Percentiles rank a stretch among this genome's conserved stretches.
These are phyloP conservation scores for Crithidia brevicula DNA, from an alignment of 208 protist species.

Conservation along the genomic window DNA sequence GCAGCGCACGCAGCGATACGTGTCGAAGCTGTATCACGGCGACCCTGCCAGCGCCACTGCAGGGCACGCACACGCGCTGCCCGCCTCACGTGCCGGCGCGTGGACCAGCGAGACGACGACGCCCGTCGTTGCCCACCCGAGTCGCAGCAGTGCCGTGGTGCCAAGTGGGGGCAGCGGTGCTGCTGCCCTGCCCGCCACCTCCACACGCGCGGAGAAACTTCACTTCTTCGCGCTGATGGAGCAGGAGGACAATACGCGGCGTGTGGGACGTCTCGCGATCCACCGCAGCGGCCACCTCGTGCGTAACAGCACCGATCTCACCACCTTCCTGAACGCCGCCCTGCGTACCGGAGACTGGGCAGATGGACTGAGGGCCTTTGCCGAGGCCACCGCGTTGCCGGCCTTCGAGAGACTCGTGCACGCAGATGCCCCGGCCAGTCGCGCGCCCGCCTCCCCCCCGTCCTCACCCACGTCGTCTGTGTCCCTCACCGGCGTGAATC, in stretches of 20 bases:
- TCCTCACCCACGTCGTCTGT: constrained; percentile 2
- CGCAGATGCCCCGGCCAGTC: neutral
- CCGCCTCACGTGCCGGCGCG: neutral
- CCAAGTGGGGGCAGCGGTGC: no score
- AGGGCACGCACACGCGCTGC: neutral
- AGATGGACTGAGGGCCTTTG: constrained; percentile 68
- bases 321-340: constrained; percentile 58
- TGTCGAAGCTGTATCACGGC: constrained; percentile 25
- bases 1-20: constrained; percentile 30
- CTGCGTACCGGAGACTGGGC: constrained; percentile 71
- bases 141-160: constrained; percentile 11
- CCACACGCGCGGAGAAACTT: constrained; percentile 13
- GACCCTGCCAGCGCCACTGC: neutral
- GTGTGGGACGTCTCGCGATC: constrained; percentile 46
- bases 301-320: constrained; percentile 75
- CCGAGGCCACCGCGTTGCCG: constrained; percentile 36
- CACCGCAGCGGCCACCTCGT: constrained; percentile 41
- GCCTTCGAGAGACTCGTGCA: constrained; percentile 5
- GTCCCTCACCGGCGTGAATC: constrained; percentile 30
- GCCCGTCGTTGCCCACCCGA: neutral
- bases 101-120: neutral
- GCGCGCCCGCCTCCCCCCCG: neutral
- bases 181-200: neutral
- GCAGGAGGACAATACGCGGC: constrained; percentile 56
- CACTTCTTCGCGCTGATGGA: constrained; percentile 71